Conservation (phyloP, 352 stramenopile genomes). For the Phytophthora cajani region DNA sequence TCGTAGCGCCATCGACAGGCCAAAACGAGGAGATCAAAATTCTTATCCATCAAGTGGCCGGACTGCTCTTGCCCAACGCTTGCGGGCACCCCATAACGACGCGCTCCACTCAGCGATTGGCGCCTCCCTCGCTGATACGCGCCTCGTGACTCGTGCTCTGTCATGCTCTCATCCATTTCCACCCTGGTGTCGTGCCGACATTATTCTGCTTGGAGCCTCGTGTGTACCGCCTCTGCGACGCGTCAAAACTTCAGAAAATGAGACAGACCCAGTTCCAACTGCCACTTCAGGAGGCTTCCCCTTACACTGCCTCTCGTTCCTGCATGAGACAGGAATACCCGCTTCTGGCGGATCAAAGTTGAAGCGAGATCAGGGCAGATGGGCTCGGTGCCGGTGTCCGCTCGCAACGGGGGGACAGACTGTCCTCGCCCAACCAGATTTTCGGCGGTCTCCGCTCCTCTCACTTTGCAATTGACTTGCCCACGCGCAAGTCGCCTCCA, state of each 20-base stretch:
- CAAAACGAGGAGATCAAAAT: conserved; percentile 9
- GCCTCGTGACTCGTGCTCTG: conserved; percentile 17
- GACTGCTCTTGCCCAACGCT: conserved; percentile 6
- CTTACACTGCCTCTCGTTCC: background rate
- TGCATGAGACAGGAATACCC: background rate
- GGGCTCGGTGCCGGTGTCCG: background rate
- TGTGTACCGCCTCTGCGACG: conserved; percentile 20
- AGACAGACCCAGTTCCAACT: conserved; percentile 22
- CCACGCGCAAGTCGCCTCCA: conserved; percentile 11
- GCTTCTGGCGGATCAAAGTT: conserved; percentile 11
- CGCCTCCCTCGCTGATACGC: conserved; percentile 1
- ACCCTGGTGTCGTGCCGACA: background rate
- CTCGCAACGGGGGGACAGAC: conserved; percentile 22
- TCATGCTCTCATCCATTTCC: conserved; percentile 26
- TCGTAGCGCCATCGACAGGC: conserved; percentile 13
- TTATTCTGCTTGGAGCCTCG: conserved; percentile 19
- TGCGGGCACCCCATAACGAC: background rate
- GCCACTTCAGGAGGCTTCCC: background rate
- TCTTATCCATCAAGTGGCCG: conserved; percentile 29
- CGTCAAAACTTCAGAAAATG: conserved; percentile 41
- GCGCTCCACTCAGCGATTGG: conserved; percentile 13
- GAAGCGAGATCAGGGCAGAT: conserved; percentile 20
- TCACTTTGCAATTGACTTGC: conserved; percentile 34
- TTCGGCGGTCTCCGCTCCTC: background rate
- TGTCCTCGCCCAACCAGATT: conserved; percentile 2